Percentiles rank a stretch among this genome's conserved stretches.
Conservation (phyloP, 2,329 filamentous ascomycete genomes). For the Coniochaeta sp. region DNA sequence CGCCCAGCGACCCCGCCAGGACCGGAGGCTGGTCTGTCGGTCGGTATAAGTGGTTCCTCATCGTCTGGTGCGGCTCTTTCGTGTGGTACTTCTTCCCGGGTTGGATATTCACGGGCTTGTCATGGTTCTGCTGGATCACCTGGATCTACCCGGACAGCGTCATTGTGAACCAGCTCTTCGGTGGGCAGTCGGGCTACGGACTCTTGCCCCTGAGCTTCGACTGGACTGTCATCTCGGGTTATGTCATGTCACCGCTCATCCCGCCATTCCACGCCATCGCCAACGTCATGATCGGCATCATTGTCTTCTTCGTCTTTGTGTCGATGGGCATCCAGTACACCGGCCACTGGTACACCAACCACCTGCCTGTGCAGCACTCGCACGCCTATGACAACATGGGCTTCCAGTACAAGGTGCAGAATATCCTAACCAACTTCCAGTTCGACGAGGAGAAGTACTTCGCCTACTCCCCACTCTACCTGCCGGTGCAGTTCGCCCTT, state of each 20-base stretch:
- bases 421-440: constrained; percentile 35
- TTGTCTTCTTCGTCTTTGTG: constrained; percentile 38
- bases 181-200: constrained; percentile 52
- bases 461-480: constrained; percentile 39
- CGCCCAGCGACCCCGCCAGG: constrained; percentile 37
- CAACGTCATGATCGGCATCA: constrained; percentile 50
- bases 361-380: constrained; percentile 43
- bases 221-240: constrained; percentile 55
- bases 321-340: constrained; percentile 36
- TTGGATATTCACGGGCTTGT: constrained; percentile 55
- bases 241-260: constrained; percentile 47
- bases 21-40: constrained; percentile 47
- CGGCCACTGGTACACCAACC: constrained; percentile 36
- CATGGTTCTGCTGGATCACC: constrained; percentile 52
- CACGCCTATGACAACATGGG: constrained; percentile 45
- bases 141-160: constrained; percentile 58
- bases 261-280: constrained; percentile 53
- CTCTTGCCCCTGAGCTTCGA: constrained; percentile 61
- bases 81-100: constrained; percentile 57
- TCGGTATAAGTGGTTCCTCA: constrained; percentile 51
- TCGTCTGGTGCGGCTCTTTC: constrained; percentile 42
- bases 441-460: constrained; percentile 36
- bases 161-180: constrained; percentile 59
- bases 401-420: constrained; percentile 35
- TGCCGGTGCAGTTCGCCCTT: constrained; percentile 48